Percentiles rank a stretch among this genome's conserved stretches.
Evolutionary conservation across 208 protist species (phyloP).

Genomic region (Ichthyophonus hoferi): DNA sequence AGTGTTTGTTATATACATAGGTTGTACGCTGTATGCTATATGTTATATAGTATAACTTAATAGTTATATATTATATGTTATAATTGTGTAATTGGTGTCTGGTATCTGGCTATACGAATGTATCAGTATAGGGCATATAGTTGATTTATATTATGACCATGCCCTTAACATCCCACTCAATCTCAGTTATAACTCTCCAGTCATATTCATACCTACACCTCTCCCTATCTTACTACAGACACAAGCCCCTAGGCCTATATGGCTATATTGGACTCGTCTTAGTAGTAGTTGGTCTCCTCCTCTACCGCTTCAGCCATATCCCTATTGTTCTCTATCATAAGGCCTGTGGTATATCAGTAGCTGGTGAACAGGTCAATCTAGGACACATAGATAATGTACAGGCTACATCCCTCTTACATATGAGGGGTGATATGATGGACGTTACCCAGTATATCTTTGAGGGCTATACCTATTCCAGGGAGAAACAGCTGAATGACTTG

Average conservation of each 20-base stretch:
- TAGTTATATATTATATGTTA: too few species aligned
- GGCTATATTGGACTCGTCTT: not conserved
- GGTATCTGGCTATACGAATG: too few species aligned
- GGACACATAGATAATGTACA: not conserved
- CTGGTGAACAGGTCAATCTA: not conserved
- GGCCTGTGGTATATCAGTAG: not conserved
- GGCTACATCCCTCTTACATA: not conserved
- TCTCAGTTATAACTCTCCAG: too few species aligned
- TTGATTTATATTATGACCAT: too few species aligned
- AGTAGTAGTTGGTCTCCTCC: not conserved
- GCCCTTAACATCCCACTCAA: too few species aligned
- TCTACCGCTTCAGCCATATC: conserved; percentile 15
- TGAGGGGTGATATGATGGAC: conserved; percentile 12
- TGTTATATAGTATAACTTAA: not conserved
- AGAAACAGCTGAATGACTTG: conserved; percentile 7
- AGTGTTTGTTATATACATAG: not conserved
- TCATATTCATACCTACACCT: too few species aligned
- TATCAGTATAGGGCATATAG: too few species aligned
- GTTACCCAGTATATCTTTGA: conserved; percentile 22
- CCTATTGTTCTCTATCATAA: not conserved
- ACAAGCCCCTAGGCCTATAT: conserved; percentile 12
- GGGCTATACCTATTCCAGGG: not conserved
- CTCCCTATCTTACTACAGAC: too few species aligned
- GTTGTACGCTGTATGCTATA: not conserved
- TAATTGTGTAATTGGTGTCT: too few species aligned